phyloP scores from a whole-genome alignment of 164 flowering plant genomes.

The Liriodendron chinense region DNA sequence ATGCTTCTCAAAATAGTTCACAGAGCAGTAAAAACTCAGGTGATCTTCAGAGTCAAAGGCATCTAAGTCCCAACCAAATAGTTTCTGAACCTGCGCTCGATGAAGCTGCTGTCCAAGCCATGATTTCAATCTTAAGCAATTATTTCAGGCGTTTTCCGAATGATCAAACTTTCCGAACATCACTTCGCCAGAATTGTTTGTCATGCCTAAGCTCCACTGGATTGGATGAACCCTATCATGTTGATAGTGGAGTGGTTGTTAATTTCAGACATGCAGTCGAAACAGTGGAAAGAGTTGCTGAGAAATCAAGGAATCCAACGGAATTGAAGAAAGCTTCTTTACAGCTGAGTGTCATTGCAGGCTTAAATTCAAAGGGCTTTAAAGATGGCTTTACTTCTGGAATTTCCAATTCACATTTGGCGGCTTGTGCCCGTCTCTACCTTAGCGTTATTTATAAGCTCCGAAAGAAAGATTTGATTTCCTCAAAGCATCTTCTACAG shows the following conservation, averaged over 20 bases:
- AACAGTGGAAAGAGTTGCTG: constrained; percentile 46
- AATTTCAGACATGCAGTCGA: constrained; percentile 61
- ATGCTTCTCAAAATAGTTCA: constrained; percentile 16
- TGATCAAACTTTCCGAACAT: constrained; percentile 42
- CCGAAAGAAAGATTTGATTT: constrained; percentile 56
- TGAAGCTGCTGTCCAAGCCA: constrained; percentile 64
- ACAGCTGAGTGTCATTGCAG: constrained; percentile 58
- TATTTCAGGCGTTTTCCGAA: constrained; percentile 38
- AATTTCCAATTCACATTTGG: constrained; percentile 49
- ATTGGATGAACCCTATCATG: constrained; percentile 23
- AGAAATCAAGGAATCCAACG: constrained; percentile 31
- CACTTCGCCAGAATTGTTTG: constrained; percentile 38
- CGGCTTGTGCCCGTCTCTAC: constrained; percentile 79
- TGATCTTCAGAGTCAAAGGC: constrained; percentile 22
- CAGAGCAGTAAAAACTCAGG: constrained; percentile 21
- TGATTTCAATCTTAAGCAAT: constrained; percentile 54
- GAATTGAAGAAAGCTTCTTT: constrained; percentile 57
- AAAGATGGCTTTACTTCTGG: constrained; percentile 58
- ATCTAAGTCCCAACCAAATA: constrained; percentile 7
- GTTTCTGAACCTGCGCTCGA: constrained; percentile 47
- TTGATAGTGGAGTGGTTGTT: constrained; percentile 37
- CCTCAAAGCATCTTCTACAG: constrained; percentile 69
- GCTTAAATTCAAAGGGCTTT: constrained; percentile 48
- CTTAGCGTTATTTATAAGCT: constrained; percentile 61
- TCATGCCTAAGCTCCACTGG: constrained; percentile 38